phyloP scores from a whole-genome alignment of 179 eudicot species.

The Nepenthes alata region DNA sequence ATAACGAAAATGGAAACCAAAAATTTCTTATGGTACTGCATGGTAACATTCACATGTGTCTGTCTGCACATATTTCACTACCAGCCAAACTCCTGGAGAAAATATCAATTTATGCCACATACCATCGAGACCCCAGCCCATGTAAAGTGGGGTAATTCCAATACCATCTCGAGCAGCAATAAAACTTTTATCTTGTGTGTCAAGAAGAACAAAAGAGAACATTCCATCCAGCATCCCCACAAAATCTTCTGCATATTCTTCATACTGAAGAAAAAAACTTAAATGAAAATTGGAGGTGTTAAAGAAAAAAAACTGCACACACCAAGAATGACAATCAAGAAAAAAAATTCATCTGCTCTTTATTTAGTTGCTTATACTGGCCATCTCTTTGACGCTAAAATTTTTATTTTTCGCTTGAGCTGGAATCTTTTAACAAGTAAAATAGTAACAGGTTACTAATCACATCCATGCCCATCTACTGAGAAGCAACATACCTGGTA shows the following conservation, averaged over 20 bases:
- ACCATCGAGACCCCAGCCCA: constrained; percentile 99
- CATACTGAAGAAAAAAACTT: constrained; percentile 42
- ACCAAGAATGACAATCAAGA: too few species aligned
- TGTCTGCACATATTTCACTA: too few species aligned
- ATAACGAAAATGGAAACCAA: too few species aligned
- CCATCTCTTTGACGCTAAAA: too few species aligned
- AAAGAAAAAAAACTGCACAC: neutral
- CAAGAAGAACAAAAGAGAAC: constrained; percentile 91
- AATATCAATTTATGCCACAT: constrained; percentile 7
- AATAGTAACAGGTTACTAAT: too few species aligned
- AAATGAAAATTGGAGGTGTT: neutral
- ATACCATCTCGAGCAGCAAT: constrained; percentile 90
- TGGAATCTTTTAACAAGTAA: too few species aligned
- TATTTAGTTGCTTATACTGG: too few species aligned
- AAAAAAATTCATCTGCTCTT: too few species aligned
- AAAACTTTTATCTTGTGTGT: constrained; percentile 83
- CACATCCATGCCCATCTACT: too few species aligned
- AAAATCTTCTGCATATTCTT: constrained; percentile 88
- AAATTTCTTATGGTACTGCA: too few species aligned
- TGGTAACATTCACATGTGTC: too few species aligned
- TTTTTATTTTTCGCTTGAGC: too few species aligned
- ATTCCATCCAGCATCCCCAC: constrained; percentile 94
- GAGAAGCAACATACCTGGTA: neutral
- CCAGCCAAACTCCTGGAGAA: neutral
- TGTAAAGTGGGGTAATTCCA: constrained; percentile 87